Evolutionary conservation across 1,284 basidiomycete genomes (phyloP).

Genomic region (Trichosporon coremiiforme): DNA sequence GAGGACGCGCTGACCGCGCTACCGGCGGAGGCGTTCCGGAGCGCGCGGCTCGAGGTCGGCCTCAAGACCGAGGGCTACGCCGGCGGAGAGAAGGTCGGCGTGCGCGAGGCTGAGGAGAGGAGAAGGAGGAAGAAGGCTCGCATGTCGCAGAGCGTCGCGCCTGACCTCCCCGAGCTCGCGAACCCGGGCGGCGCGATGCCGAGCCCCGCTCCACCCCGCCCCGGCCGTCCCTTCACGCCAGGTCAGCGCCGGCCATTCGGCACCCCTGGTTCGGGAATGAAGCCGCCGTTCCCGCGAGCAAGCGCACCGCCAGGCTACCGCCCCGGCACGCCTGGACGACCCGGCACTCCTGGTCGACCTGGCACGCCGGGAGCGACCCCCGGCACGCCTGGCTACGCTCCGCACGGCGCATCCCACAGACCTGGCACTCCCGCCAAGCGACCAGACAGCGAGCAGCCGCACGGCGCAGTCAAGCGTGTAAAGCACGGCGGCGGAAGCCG

Average conservation of each 20-base stretch:
- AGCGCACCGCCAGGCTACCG: conserved; percentile 26
- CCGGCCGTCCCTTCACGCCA: conserved; percentile 19
- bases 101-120: conserved; percentile 31
- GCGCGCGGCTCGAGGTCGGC: conserved; percentile 43
- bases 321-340: background rate
- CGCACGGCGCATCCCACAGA: conserved; percentile 10
- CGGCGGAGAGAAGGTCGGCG: conserved; percentile 42
- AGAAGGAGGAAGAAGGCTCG: conserved; percentile 30
- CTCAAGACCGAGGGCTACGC: conserved; percentile 45
- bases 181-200: conserved; percentile 15
- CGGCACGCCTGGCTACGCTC: background rate
- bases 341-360: background rate
- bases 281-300: conserved; percentile 28
- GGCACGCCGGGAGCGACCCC: background rate
- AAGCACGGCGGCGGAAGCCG: conserved; percentile 26
- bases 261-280: conserved; percentile 13
- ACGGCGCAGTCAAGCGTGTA: conserved; percentile 24
- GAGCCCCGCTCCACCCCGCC: conserved; percentile 19
- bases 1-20: conserved; percentile 33
- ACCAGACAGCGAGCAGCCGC: background rate
- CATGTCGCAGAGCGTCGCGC: conserved; percentile 29
- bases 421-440: conserved; percentile 21
- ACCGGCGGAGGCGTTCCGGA: conserved; percentile 32
- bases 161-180: conserved; percentile 29
- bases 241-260: conserved; percentile 15